Evolutionary conservation across 202 grass and related monocot species (phyloP).

Genomic region (Schoenoplectus tabernaemontani): DNA sequence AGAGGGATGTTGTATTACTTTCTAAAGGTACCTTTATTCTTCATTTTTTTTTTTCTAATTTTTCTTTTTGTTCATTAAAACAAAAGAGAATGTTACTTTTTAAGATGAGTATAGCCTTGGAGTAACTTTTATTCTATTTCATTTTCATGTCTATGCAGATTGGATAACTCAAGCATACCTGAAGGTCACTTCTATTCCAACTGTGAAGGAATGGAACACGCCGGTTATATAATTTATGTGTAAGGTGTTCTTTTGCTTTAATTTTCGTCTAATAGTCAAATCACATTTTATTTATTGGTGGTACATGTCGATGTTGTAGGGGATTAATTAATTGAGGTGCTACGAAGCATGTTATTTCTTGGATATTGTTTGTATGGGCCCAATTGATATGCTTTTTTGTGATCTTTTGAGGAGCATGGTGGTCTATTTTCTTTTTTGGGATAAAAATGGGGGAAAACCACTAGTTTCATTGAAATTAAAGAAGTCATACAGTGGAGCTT

Average conservation of each 20-base stretch:
- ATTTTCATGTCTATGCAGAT: conserved; percentile 7
- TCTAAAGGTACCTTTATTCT: background rate
- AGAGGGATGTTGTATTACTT: conserved; percentile 5
- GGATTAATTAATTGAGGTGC: background rate
- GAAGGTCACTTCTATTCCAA: background rate
- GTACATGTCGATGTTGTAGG: background rate
- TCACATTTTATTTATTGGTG: background rate
- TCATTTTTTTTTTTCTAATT: background rate
- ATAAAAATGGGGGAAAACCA: background rate
- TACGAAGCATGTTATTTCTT: background rate
- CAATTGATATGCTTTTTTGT: background rate
- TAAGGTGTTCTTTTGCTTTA: background rate
- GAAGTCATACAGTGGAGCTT: too few relatives aligned
- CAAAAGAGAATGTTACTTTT: background rate
- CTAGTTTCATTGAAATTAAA: too few relatives aligned
- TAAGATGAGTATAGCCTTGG: background rate
- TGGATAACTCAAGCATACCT: background rate
- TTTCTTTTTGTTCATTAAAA: background rate
- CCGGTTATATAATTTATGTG: background rate
- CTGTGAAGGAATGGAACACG: background rate
- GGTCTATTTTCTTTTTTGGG: background rate
- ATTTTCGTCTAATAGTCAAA: background rate
- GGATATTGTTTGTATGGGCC: background rate
- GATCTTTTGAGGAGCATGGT: background rate
- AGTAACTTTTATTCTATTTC: background rate